Evolutionary conservation across 2,329 filamentous ascomycete genomes (phyloP).

Genomic region (Cytospora piceicola): DNA sequence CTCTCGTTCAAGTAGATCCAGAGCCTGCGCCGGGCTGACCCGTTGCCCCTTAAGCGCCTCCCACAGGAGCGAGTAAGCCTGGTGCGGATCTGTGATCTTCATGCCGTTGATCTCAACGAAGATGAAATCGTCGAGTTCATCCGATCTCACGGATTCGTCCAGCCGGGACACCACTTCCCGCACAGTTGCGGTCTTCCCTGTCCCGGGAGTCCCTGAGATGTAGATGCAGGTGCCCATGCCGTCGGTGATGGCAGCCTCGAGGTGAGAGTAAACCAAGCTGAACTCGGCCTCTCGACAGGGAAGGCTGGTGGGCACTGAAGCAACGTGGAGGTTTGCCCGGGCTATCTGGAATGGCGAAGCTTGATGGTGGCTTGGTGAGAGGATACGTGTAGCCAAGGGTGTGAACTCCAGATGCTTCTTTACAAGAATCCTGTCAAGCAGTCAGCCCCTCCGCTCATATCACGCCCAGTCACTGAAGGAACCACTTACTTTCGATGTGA

Average conservation of each 20-base stretch:
- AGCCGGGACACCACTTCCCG: slow-evolving; percentile 90
- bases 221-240: slow-evolving; percentile 96
- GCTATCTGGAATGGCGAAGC: slow-evolving; percentile 91
- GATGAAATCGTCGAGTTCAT: slow-evolving; percentile 97
- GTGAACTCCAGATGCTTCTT: slow-evolving; percentile 96
- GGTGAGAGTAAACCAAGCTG: slow-evolving; percentile 85
- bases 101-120: slow-evolving; percentile 99
- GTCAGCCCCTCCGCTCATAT: slow-evolving; percentile 36
- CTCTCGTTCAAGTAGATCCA: slow-evolving; percentile 88
- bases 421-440: slow-evolving; percentile 59
- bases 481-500: slow-evolving; percentile 46
- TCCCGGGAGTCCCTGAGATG: slow-evolving; percentile 97
- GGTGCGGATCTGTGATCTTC: slow-evolving; percentile 98
- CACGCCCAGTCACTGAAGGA: slow-evolving; percentile 51
- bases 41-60: slow-evolving; percentile 92
- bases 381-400: slow-evolving; percentile 82
- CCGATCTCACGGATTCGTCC: slow-evolving; percentile 82
- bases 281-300: slow-evolving; percentile 95
- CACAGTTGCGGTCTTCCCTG: slow-evolving; percentile 96
- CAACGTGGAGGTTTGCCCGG: slow-evolving; percentile 86
- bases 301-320: slow-evolving; percentile 84
- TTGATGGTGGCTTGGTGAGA: slow-evolving; percentile 75
- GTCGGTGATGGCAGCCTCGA: slow-evolving; percentile 91
- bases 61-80: slow-evolving; percentile 94
- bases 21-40: slow-evolving; percentile 86